Percentiles rank a stretch among this genome's conserved stretches.
These are phyloP conservation scores for Endothia cerciana DNA, from an alignment of 2,329 filamentous ascomycete genomes.

Conservation along the genomic window DNA sequence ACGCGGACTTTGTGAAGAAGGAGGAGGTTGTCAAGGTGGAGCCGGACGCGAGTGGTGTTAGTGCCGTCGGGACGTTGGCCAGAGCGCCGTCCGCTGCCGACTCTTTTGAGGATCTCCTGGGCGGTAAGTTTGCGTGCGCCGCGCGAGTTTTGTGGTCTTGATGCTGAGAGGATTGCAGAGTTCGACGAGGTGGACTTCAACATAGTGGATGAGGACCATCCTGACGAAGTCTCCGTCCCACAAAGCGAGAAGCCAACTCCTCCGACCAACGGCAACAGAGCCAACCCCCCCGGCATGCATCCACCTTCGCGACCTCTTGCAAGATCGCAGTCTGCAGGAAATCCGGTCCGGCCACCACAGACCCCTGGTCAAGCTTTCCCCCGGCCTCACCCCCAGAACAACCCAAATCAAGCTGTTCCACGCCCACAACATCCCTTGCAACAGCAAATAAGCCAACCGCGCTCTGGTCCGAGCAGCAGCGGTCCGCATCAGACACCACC, in stretches of 20 bases:
- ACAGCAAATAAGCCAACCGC: slow-evolving; percentile 33
- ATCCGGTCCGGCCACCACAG: slow-evolving; percentile 40
- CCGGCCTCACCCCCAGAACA: slow-evolving; percentile 28
- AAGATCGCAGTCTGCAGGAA: slow-evolving; percentile 38
- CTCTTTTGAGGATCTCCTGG: slow-evolving; percentile 57
- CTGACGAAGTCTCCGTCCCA: slow-evolving; percentile 73
- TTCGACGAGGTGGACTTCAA: slow-evolving; percentile 80
- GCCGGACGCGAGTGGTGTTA: slow-evolving; percentile 15
- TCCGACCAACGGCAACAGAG: slow-evolving; percentile 35
- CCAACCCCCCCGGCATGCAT: slow-evolving; percentile 41
- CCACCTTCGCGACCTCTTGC: slow-evolving; percentile 41
- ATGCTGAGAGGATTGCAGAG: slow-evolving; percentile 53
- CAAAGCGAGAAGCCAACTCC: slow-evolving; percentile 39
- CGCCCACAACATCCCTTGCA: slow-evolving; percentile 30
- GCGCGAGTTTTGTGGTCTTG: neutral
- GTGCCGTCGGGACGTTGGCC: slow-evolving; percentile 9
- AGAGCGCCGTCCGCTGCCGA: slow-evolving; percentile 37
- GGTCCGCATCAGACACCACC: slow-evolving; percentile 34
- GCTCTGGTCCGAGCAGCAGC: slow-evolving; percentile 30
- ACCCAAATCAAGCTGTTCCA: slow-evolving; percentile 27
- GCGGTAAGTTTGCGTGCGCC: slow-evolving; percentile 45
- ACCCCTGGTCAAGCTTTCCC: slow-evolving; percentile 34
- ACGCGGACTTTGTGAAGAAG: slow-evolving; percentile 73
- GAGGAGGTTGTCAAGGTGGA: slow-evolving; percentile 44
- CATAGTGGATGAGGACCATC: slow-evolving; percentile 69